phyloP scores from a whole-genome alignment of 768 basidiomycete species.

The Russula virescens region DNA sequence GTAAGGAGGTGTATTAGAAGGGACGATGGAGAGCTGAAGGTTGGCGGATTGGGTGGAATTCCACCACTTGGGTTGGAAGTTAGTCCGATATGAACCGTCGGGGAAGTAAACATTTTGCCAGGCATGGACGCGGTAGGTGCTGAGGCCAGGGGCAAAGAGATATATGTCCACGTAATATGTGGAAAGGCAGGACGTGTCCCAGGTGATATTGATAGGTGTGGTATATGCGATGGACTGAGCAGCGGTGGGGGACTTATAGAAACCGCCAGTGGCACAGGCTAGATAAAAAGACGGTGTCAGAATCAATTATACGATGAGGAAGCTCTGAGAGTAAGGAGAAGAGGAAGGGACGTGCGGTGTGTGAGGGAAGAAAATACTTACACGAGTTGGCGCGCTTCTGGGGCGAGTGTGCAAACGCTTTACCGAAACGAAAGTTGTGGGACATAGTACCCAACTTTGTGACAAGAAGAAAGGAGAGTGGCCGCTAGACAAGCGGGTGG shows the following conservation, averaged over 20 bases:
- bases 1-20: slow-evolving; percentile 45
- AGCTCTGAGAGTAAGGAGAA: neutral
- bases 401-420: neutral
- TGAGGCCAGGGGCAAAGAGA: slow-evolving; percentile 48
- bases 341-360: too few species aligned
- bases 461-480: slow-evolving; percentile 13
- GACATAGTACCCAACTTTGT: neutral
- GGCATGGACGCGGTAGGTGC: slow-evolving; percentile 43
- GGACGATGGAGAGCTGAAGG: slow-evolving; percentile 58
- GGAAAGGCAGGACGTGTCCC: slow-evolving; percentile 57
- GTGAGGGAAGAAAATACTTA: neutral
- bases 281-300: neutral
- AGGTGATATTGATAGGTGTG: slow-evolving; percentile 49
- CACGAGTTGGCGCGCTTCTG: slow-evolving; percentile 8
- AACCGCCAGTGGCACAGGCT: slow-evolving; percentile 54
- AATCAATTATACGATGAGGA: too few species aligned
- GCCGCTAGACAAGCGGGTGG: slow-evolving; percentile 21
- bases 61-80: slow-evolving; percentile 66
- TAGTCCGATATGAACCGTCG: slow-evolving; percentile 44
- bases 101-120: slow-evolving; percentile 50
- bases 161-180: slow-evolving; percentile 58
- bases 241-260: slow-evolving; percentile 53
- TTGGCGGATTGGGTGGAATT: slow-evolving; percentile 43
- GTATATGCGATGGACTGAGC: slow-evolving; percentile 43
- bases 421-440: slow-evolving; percentile 10